Conservation (phyloP, 805 yeast genomes). For the Metschnikowia sp. region DNA sequence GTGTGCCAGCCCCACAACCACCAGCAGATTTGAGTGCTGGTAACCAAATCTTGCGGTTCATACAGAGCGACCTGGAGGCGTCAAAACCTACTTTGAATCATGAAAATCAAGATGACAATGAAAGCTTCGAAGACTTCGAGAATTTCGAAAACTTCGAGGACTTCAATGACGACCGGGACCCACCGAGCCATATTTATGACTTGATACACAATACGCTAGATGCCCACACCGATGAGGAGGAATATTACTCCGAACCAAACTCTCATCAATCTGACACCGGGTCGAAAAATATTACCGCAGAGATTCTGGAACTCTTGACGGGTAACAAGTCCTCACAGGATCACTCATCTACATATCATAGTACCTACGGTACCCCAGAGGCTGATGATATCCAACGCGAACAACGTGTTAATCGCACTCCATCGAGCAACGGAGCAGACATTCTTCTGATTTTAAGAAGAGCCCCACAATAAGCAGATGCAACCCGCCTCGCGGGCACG, state of each 20-base stretch:
- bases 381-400: constrained; percentile 10
- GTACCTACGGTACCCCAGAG: constrained; percentile 12
- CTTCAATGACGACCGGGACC: constrained; percentile 23
- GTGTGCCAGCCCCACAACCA: neutral
- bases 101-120: neutral
- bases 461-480: neutral
- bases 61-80: constrained; percentile 8
- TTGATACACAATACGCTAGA: constrained; percentile 25
- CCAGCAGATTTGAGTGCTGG: constrained; percentile 18
- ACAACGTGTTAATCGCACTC: constrained; percentile 2
- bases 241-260: constrained; percentile 8
- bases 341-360: constrained; percentile 7
- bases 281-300: constrained; percentile 11
- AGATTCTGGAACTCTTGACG: constrained; percentile 10
- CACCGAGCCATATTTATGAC: constrained; percentile 22
- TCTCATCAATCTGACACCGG: neutral
- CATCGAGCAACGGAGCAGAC: constrained; percentile 12
- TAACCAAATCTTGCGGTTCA: constrained; percentile 18
- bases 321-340: constrained; percentile 10
- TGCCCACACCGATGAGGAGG: constrained; percentile 37
- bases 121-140: constrained; percentile 22
- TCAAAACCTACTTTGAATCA: neutral
- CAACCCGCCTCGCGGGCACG: too few relatives aligned
- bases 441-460: constrained; percentile 20
- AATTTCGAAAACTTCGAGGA: constrained; percentile 34